Conservation (phyloP, 257 asterid genomes). For the Henckelia pumila region DNA sequence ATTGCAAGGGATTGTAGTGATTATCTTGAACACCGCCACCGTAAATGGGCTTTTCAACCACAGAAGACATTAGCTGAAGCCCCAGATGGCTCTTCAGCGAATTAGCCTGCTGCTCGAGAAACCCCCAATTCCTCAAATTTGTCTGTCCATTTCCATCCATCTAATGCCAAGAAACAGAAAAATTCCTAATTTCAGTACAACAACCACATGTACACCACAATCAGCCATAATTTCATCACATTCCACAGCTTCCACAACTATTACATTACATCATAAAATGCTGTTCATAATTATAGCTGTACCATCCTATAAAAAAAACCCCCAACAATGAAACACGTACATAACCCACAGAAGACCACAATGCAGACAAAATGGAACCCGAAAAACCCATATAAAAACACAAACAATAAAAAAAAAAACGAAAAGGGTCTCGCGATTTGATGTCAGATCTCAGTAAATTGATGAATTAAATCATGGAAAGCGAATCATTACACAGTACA, state of each 20-base stretch:
- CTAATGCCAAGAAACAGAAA: conserved; percentile 18
- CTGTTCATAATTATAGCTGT: conserved; percentile 15
- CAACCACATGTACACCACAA: conserved; percentile 16
- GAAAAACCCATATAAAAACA: background rate
- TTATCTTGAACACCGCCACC: conserved; percentile 37
- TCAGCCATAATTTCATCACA: conserved; percentile 17
- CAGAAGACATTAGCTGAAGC: conserved; percentile 58
- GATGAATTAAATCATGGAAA: background rate
- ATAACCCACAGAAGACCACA: conserved; percentile 20
- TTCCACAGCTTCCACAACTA: conserved; percentile 16
- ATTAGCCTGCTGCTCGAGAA: conserved; percentile 35
- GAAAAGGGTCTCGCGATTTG: conserved; percentile 13
- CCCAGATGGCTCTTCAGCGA: conserved; percentile 40
- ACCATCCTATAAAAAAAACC: conserved; percentile 31
- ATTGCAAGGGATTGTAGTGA: conserved; percentile 33
- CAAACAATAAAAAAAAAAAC: background rate
- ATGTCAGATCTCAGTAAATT: conserved; percentile 31
- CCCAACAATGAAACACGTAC: conserved; percentile 23
- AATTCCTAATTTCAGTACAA: conserved; percentile 23
- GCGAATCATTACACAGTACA: conserved; percentile 1
- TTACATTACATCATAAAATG: conserved; percentile 20
- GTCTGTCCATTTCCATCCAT: conserved; percentile 73
- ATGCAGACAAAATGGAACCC: conserved; percentile 9
- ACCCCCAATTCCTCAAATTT: conserved; percentile 58
- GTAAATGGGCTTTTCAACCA: conserved; percentile 52